These are phyloP conservation scores for Lycium ferocissimum DNA, from an alignment of 257 asterid species.

Conservation along the genomic window DNA sequence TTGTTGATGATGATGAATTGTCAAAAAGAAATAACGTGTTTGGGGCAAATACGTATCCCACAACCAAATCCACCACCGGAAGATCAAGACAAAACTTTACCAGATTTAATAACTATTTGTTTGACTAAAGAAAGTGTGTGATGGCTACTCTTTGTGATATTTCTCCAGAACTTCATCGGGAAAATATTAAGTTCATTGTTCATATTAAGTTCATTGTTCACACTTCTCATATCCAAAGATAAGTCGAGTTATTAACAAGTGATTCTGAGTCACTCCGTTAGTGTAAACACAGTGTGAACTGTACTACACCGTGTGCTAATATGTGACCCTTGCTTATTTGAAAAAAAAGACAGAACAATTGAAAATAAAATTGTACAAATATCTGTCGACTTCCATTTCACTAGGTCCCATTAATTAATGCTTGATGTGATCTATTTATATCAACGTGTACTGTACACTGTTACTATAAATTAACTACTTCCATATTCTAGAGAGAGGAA, in stretches of 20 bases:
- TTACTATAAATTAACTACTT: not conserved
- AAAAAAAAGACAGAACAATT: not conserved
- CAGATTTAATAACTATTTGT: too few relatives aligned
- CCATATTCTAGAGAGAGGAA: not conserved
- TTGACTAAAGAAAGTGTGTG: too few relatives aligned
- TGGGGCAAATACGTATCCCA: slow-evolving; percentile 91
- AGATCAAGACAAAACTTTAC: too few relatives aligned
- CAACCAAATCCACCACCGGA: slow-evolving; percentile 28
- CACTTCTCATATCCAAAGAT: too few relatives aligned
- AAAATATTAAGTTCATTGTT: not conserved
- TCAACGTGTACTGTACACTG: not conserved
- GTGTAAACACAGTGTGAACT: too few relatives aligned
- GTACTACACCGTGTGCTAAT: not conserved
- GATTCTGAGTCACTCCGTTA: too few relatives aligned
- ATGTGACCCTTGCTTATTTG: not conserved
- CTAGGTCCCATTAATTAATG: not conserved
- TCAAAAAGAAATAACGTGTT: slow-evolving; percentile 60
- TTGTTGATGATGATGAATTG: slow-evolving; percentile 59
- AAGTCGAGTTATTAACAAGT: too few relatives aligned
- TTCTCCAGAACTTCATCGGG: too few relatives aligned
- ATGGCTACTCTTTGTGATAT: too few relatives aligned
- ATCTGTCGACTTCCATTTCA: not conserved
- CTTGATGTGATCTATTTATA: not conserved
- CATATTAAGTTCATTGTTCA: not conserved
- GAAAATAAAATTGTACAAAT: not conserved